These are phyloP conservation scores for Paecilomyces variotii DNA, from an alignment of 2,329 filamentous ascomycete species.

Conservation along the genomic window DNA sequence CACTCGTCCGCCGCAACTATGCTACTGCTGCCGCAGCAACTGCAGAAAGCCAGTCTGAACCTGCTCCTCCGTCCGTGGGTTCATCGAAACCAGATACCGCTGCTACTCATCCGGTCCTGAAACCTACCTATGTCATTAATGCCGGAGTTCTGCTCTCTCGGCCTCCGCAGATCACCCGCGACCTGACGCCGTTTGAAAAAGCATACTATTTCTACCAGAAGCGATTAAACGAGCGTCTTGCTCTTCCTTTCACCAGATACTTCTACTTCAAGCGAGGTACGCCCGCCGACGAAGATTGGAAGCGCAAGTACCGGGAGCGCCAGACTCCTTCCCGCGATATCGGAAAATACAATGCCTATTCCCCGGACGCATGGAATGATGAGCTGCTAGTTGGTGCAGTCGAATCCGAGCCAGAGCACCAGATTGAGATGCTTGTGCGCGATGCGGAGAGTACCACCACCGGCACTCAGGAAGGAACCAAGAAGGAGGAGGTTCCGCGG, in stretches of 20 bases:
- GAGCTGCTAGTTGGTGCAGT: constrained; percentile 70
- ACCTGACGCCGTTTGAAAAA: constrained; percentile 80
- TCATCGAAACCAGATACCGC: constrained; percentile 22
- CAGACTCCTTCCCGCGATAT: constrained; percentile 75
- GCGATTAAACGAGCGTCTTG: constrained; percentile 85
- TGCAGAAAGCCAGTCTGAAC: constrained; percentile 18
- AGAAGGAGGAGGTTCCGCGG: constrained; percentile 60
- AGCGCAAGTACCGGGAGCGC: constrained; percentile 71
- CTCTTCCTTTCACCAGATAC: constrained; percentile 76
- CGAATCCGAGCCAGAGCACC: constrained; percentile 54
- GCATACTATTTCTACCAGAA: constrained; percentile 96
- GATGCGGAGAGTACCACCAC: constrained; percentile 57
- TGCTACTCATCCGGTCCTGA: constrained; percentile 21
- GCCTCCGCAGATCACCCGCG: constrained; percentile 75
- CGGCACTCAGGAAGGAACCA: constrained; percentile 32
- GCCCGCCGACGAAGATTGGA: constrained; percentile 78
- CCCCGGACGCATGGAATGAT: constrained; percentile 78
- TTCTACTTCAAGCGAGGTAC: constrained; percentile 95
- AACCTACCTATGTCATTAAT: constrained; percentile 40
- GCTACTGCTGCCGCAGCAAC: constrained; percentile 33
- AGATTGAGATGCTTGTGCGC: constrained; percentile 61
- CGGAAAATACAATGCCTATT: constrained; percentile 71
- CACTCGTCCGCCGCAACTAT: constrained; percentile 31
- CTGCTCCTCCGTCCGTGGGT: constrained; percentile 29
- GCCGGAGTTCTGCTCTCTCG: constrained; percentile 79